Evolutionary conservation across 345 rosid species (phyloP), one percentile per base, ranked within the genome.

Genomic region (Ricinus communis): DNA sequence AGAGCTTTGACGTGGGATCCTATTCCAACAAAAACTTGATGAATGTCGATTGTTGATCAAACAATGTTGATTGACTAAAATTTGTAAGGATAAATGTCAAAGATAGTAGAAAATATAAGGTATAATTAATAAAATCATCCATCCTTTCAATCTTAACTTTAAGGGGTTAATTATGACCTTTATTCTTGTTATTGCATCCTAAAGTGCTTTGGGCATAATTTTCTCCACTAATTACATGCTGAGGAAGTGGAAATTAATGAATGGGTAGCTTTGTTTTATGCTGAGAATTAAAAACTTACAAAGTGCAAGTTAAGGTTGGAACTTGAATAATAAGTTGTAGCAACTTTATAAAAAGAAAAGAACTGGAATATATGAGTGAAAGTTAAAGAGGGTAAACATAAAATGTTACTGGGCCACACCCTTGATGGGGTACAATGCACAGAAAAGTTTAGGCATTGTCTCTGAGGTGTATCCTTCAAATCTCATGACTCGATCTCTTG

Each of bases 271-370:
- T 36, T 31, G 8, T 43, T 7, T 58, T 66, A n/a, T n/a, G n/a
- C n/a, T n/a, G n/a, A n/a, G n/a, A n/a, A n/a, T n/a, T n/a, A n/a
- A 43, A 43, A 43, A 43, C 8, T 33, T 53, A 40, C 45, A 52
- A n/a, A 45, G 66, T 53, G 69, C 45, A 60, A 46, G 43, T 14
- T 19, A 24, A 1, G 28, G 25, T 61, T 65, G 69, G 78, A 76
- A 64, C 31, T 25, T 64, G 68, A 54, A 64, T 45, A 45, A 73
- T 47, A 71, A 71, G 4, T 70, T 43, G 18, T 21, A 27, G 13
- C 33, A 67, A 63, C 79, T 79, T 79, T 76, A 43, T 51, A 68
- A 18, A 79, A 79, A 65, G 75, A 70, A 53, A 33, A 65, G 75
- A 70, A 53, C 25, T 9, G 38, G 62, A 70, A 71, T 63, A 43